Conservation (phyloP, 169 alveolate species). For the Plasmodium knowlesi region DNA sequence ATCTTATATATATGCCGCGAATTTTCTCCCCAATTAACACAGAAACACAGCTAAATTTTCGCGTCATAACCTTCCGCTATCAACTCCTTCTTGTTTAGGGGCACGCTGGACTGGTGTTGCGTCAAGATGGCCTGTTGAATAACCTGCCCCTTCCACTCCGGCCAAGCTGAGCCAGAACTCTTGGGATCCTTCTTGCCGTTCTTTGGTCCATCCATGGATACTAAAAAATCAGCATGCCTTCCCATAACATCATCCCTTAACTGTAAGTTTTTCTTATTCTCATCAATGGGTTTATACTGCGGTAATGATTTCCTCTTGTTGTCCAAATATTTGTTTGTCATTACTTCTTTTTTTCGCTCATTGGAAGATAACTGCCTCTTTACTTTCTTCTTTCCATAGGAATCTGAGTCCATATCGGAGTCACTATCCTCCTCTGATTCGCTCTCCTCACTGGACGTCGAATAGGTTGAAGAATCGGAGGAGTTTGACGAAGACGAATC, state of each 20-base stretch:
- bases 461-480: conserved; percentile 74
- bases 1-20: not conserved
- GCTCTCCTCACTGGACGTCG: conserved; percentile 84
- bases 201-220: conserved; percentile 83
- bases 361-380: conserved; percentile 66
- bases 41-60: conserved; percentile 77
- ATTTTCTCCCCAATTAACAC: not conserved
- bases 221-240: conserved; percentile 88
- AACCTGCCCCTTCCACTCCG: conserved; percentile 94
- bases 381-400: conserved; percentile 28
- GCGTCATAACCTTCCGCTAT: conserved; percentile 94
- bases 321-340: conserved; percentile 56
- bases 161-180: conserved; percentile 90
- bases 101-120: conserved; percentile 90
- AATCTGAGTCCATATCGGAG: conserved; percentile 78
- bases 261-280: conserved; percentile 80
- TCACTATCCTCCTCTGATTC: conserved; percentile 75
- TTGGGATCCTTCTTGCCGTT: conserved; percentile 70
- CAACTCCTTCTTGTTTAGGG: conserved; percentile 88
- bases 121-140: conserved; percentile 92
- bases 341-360: conserved; percentile 65
- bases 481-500: conserved; percentile 62
- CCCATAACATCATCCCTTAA: conserved; percentile 89
- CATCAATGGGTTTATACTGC: conserved; percentile 88
- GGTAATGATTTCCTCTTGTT: conserved; percentile 77